Evolutionary conservation across 2,329 filamentous ascomycete genomes (phyloP), one percentile per base, ranked within the genome.

Genomic region (Nemania sp.): DNA sequence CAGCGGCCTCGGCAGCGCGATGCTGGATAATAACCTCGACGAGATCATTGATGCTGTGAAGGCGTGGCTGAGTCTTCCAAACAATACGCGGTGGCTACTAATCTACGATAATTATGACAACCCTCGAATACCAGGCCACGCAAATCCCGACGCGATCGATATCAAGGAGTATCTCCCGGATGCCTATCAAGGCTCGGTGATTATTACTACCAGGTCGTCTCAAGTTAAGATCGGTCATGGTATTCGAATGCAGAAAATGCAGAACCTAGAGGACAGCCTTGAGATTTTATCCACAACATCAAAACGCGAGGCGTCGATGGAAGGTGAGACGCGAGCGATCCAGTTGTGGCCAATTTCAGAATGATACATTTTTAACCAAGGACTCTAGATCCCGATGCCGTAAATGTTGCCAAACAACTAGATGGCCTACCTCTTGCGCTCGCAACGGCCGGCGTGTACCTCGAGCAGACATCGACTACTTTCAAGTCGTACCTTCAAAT

Each of bases 31-130:
- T 3, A 25, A 59, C 15, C 5, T 42, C 2, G 10, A 32, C 15
- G 37, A 52, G 15, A 42, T n/a, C 5, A 18, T 52, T 13, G 20
- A 52, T n/a, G 49, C 49, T 21, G 75, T 79, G 21, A 78, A 75
- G 51, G 48, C 47, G 6, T 80, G 75, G 78, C 67, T 81, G 5
- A 65, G 71, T 45, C 51, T 71, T 1, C 64, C 52, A 17, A 45
- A 62, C 3, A 81, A 80, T 53, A 69, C 64, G 15, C 60, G 62
- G 2, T 81, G 74, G 77, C 69, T 80, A 7, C 15, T 78, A 2
- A 59, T 79, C 12, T 79, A 71, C 51, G 75, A 79, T 54, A 79
- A 80, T 51, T 77, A 77, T 54, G 74, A 80, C 59, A 73, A 77
- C 42, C 76, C 75, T 3, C 72, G 70, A 45, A 47, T 73, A 17